phyloP scores from a whole-genome alignment of 2,329 filamentous ascomycete species.

The Alternaria ethzedia region DNA sequence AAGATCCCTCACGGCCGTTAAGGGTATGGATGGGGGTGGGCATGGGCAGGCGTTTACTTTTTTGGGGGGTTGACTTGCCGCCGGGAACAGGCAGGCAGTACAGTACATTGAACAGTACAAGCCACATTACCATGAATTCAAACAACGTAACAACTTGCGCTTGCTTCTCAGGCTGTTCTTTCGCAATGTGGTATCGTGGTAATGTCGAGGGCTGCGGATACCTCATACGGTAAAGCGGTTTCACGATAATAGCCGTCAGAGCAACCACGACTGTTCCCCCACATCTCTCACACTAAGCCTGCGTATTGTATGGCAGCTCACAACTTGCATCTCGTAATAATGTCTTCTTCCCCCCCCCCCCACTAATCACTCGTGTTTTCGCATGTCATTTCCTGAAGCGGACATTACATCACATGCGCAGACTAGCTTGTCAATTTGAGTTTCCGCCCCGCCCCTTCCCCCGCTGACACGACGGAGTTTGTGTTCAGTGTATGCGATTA shows the following conservation, averaged over 20 bases:
- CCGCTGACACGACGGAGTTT: background rate
- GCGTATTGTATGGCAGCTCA: background rate
- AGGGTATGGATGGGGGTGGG: conserved; percentile 6
- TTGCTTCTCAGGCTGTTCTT: background rate
- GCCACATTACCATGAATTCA: background rate
- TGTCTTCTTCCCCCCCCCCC: background rate
- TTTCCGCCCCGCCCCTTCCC: background rate
- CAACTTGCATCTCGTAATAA: background rate
- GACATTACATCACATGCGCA: background rate
- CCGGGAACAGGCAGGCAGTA: background rate
- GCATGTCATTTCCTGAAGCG: background rate
- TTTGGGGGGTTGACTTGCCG: background rate
- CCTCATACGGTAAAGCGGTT: background rate
- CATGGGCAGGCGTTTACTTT: conserved; percentile 18
- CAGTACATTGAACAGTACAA: background rate
- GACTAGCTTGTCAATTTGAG: background rate
- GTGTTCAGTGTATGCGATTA: background rate
- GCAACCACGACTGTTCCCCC: background rate
- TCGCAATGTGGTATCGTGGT: background rate
- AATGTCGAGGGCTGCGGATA: background rate
- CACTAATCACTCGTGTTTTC: background rate
- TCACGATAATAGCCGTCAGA: background rate
- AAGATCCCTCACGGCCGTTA: conserved; percentile 20
- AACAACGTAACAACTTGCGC: background rate
- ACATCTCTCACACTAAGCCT: background rate